Evolutionary conservation across 192 early-diverging fungal species (phyloP).

Genomic region (Mortierella antarctica): DNA sequence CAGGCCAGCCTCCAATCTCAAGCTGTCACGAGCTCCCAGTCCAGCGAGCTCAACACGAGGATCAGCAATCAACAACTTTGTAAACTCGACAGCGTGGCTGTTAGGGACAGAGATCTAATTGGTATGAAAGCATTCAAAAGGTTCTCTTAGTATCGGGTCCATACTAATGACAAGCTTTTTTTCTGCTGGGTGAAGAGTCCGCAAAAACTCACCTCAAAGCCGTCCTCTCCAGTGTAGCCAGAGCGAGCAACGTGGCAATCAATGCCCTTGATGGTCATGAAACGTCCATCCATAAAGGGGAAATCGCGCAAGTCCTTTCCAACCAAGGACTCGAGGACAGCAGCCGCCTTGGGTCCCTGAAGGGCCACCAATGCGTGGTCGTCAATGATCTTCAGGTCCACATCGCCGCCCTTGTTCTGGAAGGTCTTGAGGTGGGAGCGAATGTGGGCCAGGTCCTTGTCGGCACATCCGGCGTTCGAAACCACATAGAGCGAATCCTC

Average conservation of each 20-base stretch:
- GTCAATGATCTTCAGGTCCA: conserved; percentile 86
- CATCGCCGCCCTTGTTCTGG: conserved; percentile 91
- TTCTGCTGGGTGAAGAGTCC: not conserved
- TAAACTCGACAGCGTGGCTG: conserved; percentile 71
- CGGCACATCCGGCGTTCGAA: conserved; percentile 96
- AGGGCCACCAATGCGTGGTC: conserved; percentile 91
- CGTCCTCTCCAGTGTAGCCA: conserved; percentile 99
- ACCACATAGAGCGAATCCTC: conserved; percentile 88
- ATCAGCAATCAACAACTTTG: conserved; percentile 73
- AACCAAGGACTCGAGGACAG: conserved; percentile 71
- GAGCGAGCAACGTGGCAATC: conserved; percentile 91
- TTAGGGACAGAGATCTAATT: conserved; percentile 86
- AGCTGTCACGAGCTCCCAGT: conserved; percentile 92
- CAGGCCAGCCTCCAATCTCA: conserved; percentile 96
- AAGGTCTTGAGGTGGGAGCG: conserved; percentile 80
- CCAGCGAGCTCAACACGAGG: conserved; percentile 91
- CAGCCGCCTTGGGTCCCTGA: conserved; percentile 89
- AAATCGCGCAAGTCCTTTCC: conserved; percentile 75
- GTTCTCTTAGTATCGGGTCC: not conserved
- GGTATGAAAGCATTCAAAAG: not conserved
- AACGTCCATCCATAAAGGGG: conserved; percentile 88
- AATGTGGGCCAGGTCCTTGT: conserved; percentile 95
- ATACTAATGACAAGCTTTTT: not conserved
- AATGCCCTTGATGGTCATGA: conserved; percentile 80
- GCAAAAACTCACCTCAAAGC: conserved; percentile 84